phyloP scores from a whole-genome alignment of 202 grass and related monocot genomes.

The Hordeum pubiflorum region DNA sequence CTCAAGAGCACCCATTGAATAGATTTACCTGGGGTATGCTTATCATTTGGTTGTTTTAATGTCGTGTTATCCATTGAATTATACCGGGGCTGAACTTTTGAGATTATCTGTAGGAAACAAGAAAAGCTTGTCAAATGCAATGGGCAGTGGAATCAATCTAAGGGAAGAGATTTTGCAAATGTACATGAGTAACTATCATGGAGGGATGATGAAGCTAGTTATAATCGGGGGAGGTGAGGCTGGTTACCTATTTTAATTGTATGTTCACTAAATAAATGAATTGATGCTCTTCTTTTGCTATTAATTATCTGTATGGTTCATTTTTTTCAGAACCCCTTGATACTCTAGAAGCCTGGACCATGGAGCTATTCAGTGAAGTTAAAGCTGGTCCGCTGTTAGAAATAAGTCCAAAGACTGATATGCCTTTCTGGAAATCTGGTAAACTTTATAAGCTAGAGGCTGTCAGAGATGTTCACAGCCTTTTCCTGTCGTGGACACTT shows the following conservation, averaged over 20 bases:
- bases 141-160: constrained; percentile 86
- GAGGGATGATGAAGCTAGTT: constrained; percentile 82
- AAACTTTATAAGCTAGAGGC: constrained; percentile 85
- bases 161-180: constrained; percentile 85
- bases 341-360: constrained; percentile 75
- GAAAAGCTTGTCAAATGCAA: constrained; percentile 82
- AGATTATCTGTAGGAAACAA: constrained; percentile 67
- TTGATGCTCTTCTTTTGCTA: constrained; percentile 20
- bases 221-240: constrained; percentile 88
- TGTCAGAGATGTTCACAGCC: constrained; percentile 76
- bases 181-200: constrained; percentile 71
- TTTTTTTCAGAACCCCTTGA: constrained; percentile 76
- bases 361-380: constrained; percentile 81
- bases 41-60: constrained; percentile 11
- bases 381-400: constrained; percentile 60
- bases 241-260: constrained; percentile 18
- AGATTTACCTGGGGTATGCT: constrained; percentile 94
- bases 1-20: constrained; percentile 75
- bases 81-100: constrained; percentile 24
- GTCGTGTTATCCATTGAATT: constrained; percentile 15
- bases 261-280: not conserved
- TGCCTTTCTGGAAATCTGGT: constrained; percentile 67
- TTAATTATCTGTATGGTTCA: constrained; percentile 15
- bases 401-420: constrained; percentile 49
- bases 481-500: constrained; percentile 82